Evolutionary conservation across 2,329 filamentous ascomycete species (phyloP).

Genomic region (Escovopsis sp.): DNA sequence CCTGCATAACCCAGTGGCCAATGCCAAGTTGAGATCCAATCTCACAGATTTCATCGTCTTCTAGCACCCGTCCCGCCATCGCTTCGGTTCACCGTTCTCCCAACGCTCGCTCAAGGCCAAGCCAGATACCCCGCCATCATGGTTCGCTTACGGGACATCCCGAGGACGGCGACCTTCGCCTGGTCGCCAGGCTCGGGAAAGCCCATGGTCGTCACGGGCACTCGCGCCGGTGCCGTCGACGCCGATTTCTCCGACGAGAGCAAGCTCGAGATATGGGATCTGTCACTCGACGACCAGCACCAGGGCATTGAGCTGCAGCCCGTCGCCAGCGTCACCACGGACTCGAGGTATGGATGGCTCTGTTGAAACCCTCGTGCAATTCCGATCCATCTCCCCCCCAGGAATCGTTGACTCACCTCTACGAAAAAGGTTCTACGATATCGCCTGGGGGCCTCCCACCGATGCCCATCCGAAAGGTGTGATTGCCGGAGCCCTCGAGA

Average conservation of each 20-base stretch:
- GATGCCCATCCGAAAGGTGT: conserved; percentile 70
- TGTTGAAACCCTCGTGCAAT: not conserved
- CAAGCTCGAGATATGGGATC: conserved; percentile 90
- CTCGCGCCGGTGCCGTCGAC: conserved; percentile 85
- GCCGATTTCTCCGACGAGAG: conserved; percentile 97
- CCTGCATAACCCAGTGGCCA: conserved; percentile 4
- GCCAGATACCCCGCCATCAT: conserved; percentile 37
- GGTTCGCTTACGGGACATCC: conserved; percentile 94
- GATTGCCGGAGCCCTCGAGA: conserved; percentile 90
- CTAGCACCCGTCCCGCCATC: not conserved
- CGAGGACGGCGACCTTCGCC: conserved; percentile 90
- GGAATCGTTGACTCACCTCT: conserved; percentile 3
- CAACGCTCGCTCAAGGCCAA: conserved; percentile 11
- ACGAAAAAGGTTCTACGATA: conserved; percentile 71
- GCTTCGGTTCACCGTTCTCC: not conserved
- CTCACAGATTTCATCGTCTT: conserved; percentile 1
- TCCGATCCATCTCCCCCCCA: no score
- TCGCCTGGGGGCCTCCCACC: conserved; percentile 80
- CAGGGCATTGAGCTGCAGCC: conserved; percentile 75
- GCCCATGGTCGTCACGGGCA: conserved; percentile 83
- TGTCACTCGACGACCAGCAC: conserved; percentile 63
- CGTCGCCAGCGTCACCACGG: conserved; percentile 66
- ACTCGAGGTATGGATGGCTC: conserved; percentile 57
- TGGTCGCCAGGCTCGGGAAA: conserved; percentile 75
- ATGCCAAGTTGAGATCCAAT: conserved; percentile 3